Evolutionary conservation across 2,329 filamentous ascomycete species (phyloP).

Genomic region (Exserohilum rostratum): DNA sequence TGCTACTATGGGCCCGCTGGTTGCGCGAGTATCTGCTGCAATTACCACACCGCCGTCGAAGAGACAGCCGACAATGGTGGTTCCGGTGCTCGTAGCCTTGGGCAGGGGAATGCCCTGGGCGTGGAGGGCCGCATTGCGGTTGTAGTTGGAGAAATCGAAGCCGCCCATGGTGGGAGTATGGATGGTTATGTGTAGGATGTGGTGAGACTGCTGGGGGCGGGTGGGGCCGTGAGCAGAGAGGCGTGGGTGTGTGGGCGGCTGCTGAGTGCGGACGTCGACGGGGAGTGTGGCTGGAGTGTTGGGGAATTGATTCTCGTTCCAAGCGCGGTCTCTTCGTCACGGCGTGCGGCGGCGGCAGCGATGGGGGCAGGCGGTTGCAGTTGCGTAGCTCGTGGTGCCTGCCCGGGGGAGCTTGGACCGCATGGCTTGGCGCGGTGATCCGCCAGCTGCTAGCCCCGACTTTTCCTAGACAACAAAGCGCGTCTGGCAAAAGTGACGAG

Average conservation of each 20-base stretch:
- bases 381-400: slow-evolving; percentile 36
- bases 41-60: slow-evolving; percentile 98
- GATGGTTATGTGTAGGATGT: background rate
- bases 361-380: slow-evolving; percentile 17
- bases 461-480: slow-evolving; percentile 25
- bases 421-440: slow-evolving; percentile 13
- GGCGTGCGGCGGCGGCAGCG: slow-evolving; percentile 9
- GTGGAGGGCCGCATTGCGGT: slow-evolving; percentile 96
- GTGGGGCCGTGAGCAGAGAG: no score
- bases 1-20: slow-evolving; percentile 95
- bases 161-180: slow-evolving; percentile 69
- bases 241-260: background rate
- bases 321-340: background rate
- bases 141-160: slow-evolving; percentile 94
- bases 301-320: background rate
- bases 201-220: background rate
- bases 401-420: slow-evolving; percentile 23
- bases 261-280: background rate
- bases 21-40: slow-evolving; percentile 96
- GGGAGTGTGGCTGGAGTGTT: background rate
- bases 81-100: slow-evolving; percentile 98
- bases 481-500: slow-evolving; percentile 9
- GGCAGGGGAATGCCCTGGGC: slow-evolving; percentile 91
- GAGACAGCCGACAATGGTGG: slow-evolving; percentile 97
- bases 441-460: slow-evolving; percentile 13